These are phyloP conservation scores for Colletotrichum noveboracense DNA, from an alignment of 2,329 filamentous ascomycete species.

Conservation along the genomic window DNA sequence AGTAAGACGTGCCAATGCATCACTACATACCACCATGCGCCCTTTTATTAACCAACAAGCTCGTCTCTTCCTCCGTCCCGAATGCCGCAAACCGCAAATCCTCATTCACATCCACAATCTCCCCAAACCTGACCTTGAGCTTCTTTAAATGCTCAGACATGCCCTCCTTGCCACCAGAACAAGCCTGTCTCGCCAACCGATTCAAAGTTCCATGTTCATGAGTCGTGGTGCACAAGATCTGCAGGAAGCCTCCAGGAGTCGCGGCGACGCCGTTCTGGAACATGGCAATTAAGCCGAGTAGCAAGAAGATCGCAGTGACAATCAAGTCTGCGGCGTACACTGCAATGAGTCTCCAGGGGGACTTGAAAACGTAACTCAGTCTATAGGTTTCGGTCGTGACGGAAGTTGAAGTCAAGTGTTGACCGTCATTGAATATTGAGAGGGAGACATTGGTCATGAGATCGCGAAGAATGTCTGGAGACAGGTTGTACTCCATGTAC, in stretches of 20 bases:
- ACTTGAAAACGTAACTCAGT: not conserved
- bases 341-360: not conserved
- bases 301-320: not conserved
- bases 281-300: not conserved
- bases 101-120: not conserved
- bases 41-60: not conserved
- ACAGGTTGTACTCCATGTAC: not conserved
- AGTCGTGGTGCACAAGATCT: not conserved
- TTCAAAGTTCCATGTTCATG: not conserved
- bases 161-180: not conserved
- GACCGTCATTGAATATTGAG: not conserved
- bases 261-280: not conserved
- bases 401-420: not conserved
- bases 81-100: not conserved
- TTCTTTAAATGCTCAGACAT: not conserved
- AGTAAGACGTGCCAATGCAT: not conserved
- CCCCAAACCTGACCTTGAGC: not conserved
- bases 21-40: not conserved
- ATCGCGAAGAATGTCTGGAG: not conserved
- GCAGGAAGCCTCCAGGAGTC: not conserved
- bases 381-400: not conserved
- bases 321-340: not conserved
- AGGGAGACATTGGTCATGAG: not conserved
- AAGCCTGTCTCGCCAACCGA: not conserved
- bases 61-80: not conserved